Base-by-base conservation (phyloP, 106 monocot genomes). In the Apostasia shenzhenica region DNA sequence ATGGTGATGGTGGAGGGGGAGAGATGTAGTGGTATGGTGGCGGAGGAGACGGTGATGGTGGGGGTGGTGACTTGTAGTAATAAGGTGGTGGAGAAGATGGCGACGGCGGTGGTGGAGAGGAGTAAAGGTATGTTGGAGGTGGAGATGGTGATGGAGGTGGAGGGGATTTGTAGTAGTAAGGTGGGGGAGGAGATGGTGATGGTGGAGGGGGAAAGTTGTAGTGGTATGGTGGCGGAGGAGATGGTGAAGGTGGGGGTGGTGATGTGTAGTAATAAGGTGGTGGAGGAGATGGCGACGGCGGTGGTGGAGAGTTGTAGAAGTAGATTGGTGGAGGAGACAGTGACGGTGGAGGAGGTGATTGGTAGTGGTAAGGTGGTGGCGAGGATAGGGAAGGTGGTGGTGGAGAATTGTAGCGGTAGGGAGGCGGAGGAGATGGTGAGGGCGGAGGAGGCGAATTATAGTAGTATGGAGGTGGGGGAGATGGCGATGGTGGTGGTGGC, bases 361-460 rank as follows among this genome's bases (percentile, higher is more conserved):
- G 4, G 50, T 50, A 50, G 50, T 5, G 4, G 3, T 14, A 40
- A 53, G 78, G 78, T 2, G 78, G 78, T n/a, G 78, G 73, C 9
- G 76, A 54, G 4, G 40, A 49, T 67, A 48, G 72, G 50, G 56
- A 7, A 9, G 66, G 50, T 44, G 80, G 71, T 2, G 81, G 76
- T 2, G 79, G 72, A 6, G 83, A 75, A 12, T 59, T 70, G 63
- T 78, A 74, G 46, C 41, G 3, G 51, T 78, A 50, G 8, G 50
- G 50, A 50, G 50, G 50, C 8, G 50, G 50, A 50, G 50, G 50
- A 50, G 26, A 26, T 26, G 26, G 26, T 26, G 26, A 26, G 26
- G 26, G 26, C 73, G 37, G 46, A 5, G 54, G 61, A 39, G 53
- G 79, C 73, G 7, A 14, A 54, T 2, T 26, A 26, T 26, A 26